These are phyloP conservation scores for Sistotremastrum niveocremeum DNA, from an alignment of 768 basidiomycete species.

Conservation along the genomic window DNA sequence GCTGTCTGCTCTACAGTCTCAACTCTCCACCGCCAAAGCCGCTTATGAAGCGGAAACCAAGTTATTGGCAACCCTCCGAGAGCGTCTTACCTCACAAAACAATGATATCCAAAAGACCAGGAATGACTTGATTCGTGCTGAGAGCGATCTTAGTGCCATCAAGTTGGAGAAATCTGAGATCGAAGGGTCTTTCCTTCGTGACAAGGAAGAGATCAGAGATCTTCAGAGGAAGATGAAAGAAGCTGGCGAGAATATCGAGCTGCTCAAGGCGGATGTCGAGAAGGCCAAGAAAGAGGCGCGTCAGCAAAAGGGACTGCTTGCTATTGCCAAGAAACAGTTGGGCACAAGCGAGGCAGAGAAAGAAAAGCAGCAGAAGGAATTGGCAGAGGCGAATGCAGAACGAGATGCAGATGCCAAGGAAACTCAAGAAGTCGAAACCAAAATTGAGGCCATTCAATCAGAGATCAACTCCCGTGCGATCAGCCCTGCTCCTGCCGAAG, in stretches of 20 bases:
- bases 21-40: slow-evolving; percentile 71
- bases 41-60: slow-evolving; percentile 77
- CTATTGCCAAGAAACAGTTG: slow-evolving; percentile 91
- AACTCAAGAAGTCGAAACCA: slow-evolving; percentile 39
- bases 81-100: slow-evolving; percentile 53
- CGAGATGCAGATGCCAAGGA: slow-evolving; percentile 38
- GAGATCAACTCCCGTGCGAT: slow-evolving; percentile 10
- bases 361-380: slow-evolving; percentile 55
- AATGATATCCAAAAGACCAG: slow-evolving; percentile 57
- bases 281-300: slow-evolving; percentile 87
- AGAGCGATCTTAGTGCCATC: slow-evolving; percentile 84
- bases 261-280: slow-evolving; percentile 63
- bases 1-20: slow-evolving; percentile 68
- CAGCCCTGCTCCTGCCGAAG: slow-evolving; percentile 15
- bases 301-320: slow-evolving; percentile 90
- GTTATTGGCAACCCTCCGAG: slow-evolving; percentile 50
- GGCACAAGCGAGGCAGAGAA: slow-evolving; percentile 69
- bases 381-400: slow-evolving; percentile 51
- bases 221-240: slow-evolving; percentile 78
- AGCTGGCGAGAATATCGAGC: slow-evolving; percentile 56
- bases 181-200: slow-evolving; percentile 71
- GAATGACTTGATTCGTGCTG: slow-evolving; percentile 74
- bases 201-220: slow-evolving; percentile 88
- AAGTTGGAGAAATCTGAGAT: slow-evolving; percentile 85
- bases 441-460: slow-evolving; percentile 20